Evolutionary conservation across 805 yeast genomes (phyloP), one percentile per base, ranked within the genome.

Genomic region (Hanseniaspora occidentalis): DNA sequence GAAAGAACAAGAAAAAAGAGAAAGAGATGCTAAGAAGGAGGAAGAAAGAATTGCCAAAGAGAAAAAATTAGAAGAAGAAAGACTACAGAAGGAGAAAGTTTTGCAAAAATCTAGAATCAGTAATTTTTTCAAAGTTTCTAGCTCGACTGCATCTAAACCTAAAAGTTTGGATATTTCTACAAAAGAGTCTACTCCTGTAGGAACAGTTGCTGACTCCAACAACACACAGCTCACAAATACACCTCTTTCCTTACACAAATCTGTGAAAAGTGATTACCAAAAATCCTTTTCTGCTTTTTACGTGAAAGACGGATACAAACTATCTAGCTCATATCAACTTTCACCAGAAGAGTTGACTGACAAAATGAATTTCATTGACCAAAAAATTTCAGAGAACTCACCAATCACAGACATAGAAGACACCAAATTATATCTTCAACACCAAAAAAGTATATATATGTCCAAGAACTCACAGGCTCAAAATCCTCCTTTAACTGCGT

Each of bases 231-330:
- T 3, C 21, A 16, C 5, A 24, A 22, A 8, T 13, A 20, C 21
- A 14, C 16, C 13, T 26, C 25, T 19, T 9, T 18, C 11, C 16
- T 14, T 16, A 24, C 16, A 16, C 35, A 29, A 16, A 3, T 29
- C 42, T 8, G 45, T 41, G 2, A 45, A 50, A 22, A 49, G 60
- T 6, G 62, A 61, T 39, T 65, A 56, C 43, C 51, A 56, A 11
- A 57, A 54, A 34, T 47, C 50, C 31, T 65, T 65, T 40, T 48
- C 57, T 20, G 62, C 61, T 11, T 67, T 67, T 43, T 64, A 61
- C 42, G 50, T 62, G 1, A 63, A 60, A 41, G 66, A 56, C 19
- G 61, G 61, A 13, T 56, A 57, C 2, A 40, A 42, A 2, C 35
- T 64, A 7, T 51, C 50, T n/a, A 36, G 42, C 11, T 35, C 35